Evolutionary conservation across 176 grass and related monocot species (phyloP).

Genomic region (Avena atlantica): DNA sequence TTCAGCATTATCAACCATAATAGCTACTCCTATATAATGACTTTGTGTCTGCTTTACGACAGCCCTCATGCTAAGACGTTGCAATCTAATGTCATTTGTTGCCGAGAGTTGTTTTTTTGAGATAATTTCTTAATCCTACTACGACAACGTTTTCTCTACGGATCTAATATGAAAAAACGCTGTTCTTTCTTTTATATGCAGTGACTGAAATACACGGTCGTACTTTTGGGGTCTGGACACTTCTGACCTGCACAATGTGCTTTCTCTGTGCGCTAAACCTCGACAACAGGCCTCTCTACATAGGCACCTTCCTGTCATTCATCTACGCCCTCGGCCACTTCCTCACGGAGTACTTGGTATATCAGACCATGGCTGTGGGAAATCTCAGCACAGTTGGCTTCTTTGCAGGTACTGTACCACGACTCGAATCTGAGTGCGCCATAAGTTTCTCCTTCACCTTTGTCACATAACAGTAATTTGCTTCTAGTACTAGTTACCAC

Average conservation of each 20-base stretch:
- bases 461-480: neutral
- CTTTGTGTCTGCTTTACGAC: neutral
- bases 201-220: conserved; percentile 91
- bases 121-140: neutral
- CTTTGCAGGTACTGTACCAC: conserved; percentile 70
- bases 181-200: conserved; percentile 44
- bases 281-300: conserved; percentile 75
- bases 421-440: neutral
- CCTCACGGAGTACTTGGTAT: conserved; percentile 82
- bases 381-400: conserved; percentile 88
- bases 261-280: conserved; percentile 93
- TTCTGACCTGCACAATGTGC: conserved; percentile 82
- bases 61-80: neutral
- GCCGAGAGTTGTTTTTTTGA: neutral
- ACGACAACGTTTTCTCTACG: neutral
- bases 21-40: neutral
- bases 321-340: conserved; percentile 87
- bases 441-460: neutral
- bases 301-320: conserved; percentile 81
- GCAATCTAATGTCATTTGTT: conserved; percentile 1
- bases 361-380: conserved; percentile 73
- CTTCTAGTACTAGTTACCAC: neutral
- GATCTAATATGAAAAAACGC: neutral
- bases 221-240: conserved; percentile 92
- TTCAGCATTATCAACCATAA: neutral